Percentiles rank a stretch among this genome's conserved stretches.
Conservation (phyloP, 352 stramenopile species). For the Globisporangium ultimum region DNA sequence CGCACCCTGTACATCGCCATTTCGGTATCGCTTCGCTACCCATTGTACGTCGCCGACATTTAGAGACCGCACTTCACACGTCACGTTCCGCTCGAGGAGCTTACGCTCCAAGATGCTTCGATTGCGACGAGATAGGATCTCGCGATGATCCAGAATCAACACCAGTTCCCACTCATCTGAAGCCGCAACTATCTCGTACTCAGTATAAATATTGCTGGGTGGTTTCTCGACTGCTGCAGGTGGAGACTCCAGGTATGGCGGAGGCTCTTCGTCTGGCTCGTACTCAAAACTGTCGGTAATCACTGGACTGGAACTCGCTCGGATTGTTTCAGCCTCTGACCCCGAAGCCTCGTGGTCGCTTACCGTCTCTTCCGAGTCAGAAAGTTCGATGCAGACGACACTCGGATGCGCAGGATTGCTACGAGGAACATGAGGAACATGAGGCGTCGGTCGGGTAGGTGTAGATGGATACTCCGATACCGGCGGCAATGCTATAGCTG, state of each 20-base stretch:
- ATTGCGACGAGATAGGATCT: constrained; percentile 72
- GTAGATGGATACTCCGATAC: not conserved
- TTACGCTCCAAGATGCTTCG: constrained; percentile 76
- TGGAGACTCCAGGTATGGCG: not conserved
- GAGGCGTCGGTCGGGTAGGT: not conserved
- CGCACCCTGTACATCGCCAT: constrained; percentile 15
- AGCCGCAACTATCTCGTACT: constrained; percentile 17
- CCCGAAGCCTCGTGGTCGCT: constrained; percentile 1
- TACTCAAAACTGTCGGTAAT: constrained; percentile 8
- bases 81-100: constrained; percentile 69
- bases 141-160: constrained; percentile 79
- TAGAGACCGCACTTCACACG: constrained; percentile 75
- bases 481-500: not conserved
- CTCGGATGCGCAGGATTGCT: constrained; percentile 3
- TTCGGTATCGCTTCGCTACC: constrained; percentile 54
- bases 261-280: constrained; percentile 12
- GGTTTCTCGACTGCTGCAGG: not conserved
- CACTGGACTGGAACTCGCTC: constrained; percentile 3
- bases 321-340: constrained; percentile 16
- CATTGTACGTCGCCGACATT: constrained; percentile 80
- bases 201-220: not conserved
- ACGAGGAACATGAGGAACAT: not conserved
- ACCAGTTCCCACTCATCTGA: constrained; percentile 74
- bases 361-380: constrained; percentile 31
- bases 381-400: constrained; percentile 35